These are phyloP conservation scores for Aureobasidium uvarum DNA, from an alignment of 2,329 filamentous ascomycete genomes.

Conservation along the genomic window DNA sequence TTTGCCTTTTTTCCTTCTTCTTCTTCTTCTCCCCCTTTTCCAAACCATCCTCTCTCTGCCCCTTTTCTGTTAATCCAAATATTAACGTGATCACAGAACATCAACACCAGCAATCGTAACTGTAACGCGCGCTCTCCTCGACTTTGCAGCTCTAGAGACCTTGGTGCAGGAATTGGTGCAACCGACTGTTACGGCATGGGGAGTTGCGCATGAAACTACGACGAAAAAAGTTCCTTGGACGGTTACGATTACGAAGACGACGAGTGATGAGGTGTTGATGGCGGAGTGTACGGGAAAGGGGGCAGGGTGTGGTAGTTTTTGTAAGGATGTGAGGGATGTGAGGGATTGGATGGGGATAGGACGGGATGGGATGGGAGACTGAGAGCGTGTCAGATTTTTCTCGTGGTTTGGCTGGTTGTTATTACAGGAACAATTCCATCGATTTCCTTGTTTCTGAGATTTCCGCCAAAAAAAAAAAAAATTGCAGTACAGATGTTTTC, in stretches of 20 bases:
- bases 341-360: too few species aligned
- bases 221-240: slow-evolving; percentile 14
- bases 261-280: not conserved
- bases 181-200: not conserved
- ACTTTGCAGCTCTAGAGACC: not conserved
- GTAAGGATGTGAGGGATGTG: too few species aligned
- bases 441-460: too few species aligned
- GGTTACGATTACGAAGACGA: slow-evolving; percentile 3
- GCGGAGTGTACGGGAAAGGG: not conserved
- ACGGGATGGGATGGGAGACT: too few species aligned
- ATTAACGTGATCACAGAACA: not conserved
- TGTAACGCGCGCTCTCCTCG: slow-evolving; percentile 8
- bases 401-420: too few species aligned
- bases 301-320: too few species aligned
- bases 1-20: not conserved
- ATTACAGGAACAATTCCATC: too few species aligned
- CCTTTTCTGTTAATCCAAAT: too few species aligned
- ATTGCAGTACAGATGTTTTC: too few species aligned
- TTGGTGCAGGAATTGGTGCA: not conserved
- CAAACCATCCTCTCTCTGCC: not conserved
- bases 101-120: not conserved
- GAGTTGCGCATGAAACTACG: not conserved
- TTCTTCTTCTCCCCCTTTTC: too few species aligned
- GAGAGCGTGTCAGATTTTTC: too few species aligned
- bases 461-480: too few species aligned